phyloP scores from a whole-genome alignment of 139 green algal genomes.

The Chlorella sp. region DNA sequence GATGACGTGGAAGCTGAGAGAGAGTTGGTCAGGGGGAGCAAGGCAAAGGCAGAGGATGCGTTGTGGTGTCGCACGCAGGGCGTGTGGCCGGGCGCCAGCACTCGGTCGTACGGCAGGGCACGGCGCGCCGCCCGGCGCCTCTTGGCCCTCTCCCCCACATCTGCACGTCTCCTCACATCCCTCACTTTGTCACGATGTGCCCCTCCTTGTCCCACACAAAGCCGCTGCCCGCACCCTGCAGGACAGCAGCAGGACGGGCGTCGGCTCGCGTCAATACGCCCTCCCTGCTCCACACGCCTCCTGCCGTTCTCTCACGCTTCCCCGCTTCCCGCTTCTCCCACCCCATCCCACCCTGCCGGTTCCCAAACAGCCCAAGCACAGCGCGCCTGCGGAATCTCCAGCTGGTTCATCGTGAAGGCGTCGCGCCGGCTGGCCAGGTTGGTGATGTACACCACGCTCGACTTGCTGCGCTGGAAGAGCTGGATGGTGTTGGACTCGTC shows the following conservation, averaged over 20 bases:
- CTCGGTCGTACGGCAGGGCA: too few relatives aligned
- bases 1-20: conserved; percentile 75
- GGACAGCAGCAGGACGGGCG: conserved; percentile 37
- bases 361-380: conserved; percentile 68
- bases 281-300: too few relatives aligned
- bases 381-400: conserved; percentile 69
- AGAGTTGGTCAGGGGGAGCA: too few relatives aligned
- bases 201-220: conserved; percentile 79
- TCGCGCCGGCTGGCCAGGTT: conserved; percentile 62
- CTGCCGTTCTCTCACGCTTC: too few relatives aligned
- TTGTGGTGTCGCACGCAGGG: too few relatives aligned
- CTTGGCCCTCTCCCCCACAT: too few relatives aligned
- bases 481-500: conserved; percentile 55
- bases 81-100: too few relatives aligned
- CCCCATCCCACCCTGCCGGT: conserved; percentile 53
- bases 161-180: too few relatives aligned
- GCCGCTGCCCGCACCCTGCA: conserved; percentile 55
- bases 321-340: too few relatives aligned
- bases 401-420: conserved; percentile 70
- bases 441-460: conserved; percentile 78
- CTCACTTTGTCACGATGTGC: conserved; percentile 82
- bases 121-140: too few relatives aligned
- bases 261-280: neutral
- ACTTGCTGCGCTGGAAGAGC: conserved; percentile 66
- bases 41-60: too few relatives aligned